A percentile compares a stretch with the other conserved stretches of the same genome.
phyloP scores from a whole-genome alignment of 2,329 filamentous ascomycete species.

The Colletotrichum chlorophyti region DNA sequence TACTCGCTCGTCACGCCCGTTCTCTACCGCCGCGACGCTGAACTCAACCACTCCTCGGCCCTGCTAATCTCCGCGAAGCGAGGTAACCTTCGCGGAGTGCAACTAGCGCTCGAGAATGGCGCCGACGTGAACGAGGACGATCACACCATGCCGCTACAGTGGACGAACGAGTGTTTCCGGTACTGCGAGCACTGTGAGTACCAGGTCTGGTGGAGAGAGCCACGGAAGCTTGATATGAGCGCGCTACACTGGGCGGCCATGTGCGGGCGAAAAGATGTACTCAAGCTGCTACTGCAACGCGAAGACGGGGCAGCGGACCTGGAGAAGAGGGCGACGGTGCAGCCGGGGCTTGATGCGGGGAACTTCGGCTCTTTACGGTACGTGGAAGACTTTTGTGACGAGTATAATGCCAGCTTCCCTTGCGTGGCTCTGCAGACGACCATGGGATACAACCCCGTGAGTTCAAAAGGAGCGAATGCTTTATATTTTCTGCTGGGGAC shows the following conservation, averaged over 20 bases:
- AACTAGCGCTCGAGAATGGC: conserved; percentile 40
- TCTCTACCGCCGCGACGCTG: conserved; percentile 17
- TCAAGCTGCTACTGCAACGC: background rate
- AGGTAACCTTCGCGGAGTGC: conserved; percentile 8
- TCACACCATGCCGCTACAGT: conserved; percentile 26
- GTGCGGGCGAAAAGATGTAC: background rate
- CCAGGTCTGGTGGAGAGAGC: conserved; percentile 26
- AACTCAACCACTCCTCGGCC: conserved; percentile 20
- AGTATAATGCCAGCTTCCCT: conserved; percentile 24
- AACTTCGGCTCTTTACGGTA: conserved; percentile 19
- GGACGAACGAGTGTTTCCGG: conserved; percentile 27
- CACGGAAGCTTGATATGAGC: conserved; percentile 17
- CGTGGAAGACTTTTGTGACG: conserved; percentile 20
- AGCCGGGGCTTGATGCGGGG: conserved; percentile 10
- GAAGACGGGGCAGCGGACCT: background rate
- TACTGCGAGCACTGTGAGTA: conserved; percentile 22
- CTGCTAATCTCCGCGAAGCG: conserved; percentile 18
- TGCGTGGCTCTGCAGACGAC: conserved; percentile 16
- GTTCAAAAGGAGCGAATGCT: conserved; percentile 13
- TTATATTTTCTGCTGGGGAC: conserved; percentile 22
- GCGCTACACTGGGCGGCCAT: conserved; percentile 26
- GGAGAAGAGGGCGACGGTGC: conserved; percentile 14
- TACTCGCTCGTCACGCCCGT: conserved; percentile 17
- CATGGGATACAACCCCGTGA: background rate
- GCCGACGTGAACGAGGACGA: conserved; percentile 42